These are phyloP conservation scores for Dipteronia sinensis DNA, from an alignment of 345 rosid species.

Conservation along the genomic window DNA sequence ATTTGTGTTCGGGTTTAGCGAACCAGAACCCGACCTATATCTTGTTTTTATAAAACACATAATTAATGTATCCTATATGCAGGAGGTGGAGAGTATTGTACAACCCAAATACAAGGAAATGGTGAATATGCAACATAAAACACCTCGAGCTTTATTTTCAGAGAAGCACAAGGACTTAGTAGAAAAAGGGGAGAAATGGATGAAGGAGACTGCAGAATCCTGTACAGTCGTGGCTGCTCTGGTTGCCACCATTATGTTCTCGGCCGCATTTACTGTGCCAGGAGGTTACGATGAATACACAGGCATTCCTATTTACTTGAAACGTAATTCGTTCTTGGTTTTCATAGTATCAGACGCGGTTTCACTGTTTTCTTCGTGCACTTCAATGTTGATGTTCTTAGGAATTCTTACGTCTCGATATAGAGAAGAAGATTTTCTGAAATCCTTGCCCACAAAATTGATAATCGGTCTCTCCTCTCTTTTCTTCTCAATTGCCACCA, in stretches of 20 bases:
- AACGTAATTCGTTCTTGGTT: slow-evolving; percentile 28
- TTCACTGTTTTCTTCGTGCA: slow-evolving; percentile 51
- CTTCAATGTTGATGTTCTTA: slow-evolving; percentile 53
- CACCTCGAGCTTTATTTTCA: slow-evolving; percentile 55
- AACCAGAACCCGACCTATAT: no score
- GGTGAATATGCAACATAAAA: slow-evolving; percentile 42
- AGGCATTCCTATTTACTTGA: slow-evolving; percentile 25
- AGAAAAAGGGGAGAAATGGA: slow-evolving; percentile 54
- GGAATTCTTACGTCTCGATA: slow-evolving; percentile 60
- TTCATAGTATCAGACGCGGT: slow-evolving; percentile 51
- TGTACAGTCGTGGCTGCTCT: slow-evolving; percentile 60
- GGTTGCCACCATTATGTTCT: slow-evolving; percentile 59
- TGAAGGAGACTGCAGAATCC: slow-evolving; percentile 55
- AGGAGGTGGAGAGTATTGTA: slow-evolving; percentile 76
- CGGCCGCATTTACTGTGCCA: slow-evolving; percentile 59
- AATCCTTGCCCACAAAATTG: slow-evolving; percentile 48
- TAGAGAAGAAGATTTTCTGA: slow-evolving; percentile 53
- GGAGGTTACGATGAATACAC: slow-evolving; percentile 31
- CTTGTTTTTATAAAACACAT: neutral
- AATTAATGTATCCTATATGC: neutral
- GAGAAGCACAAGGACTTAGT: slow-evolving; percentile 51
- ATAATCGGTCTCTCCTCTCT: slow-evolving; percentile 61
- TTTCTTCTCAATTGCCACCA: slow-evolving; percentile 67
- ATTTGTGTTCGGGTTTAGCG: no score
- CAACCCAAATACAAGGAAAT: slow-evolving; percentile 66